Evolutionary conservation across 129 eudicot genomes (phyloP).

Genomic region (Sambucus nigra): DNA sequence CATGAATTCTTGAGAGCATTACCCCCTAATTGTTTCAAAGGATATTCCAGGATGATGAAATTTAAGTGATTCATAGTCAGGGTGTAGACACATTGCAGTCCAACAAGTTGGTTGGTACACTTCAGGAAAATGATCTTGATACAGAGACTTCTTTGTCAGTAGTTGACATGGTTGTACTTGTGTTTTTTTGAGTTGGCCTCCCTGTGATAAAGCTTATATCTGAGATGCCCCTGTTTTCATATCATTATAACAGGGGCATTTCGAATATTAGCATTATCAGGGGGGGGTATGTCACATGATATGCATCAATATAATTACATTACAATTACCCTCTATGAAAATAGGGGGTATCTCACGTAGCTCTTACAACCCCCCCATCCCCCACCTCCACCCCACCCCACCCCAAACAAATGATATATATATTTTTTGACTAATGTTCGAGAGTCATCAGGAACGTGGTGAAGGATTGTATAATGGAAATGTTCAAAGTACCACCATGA

Average conservation of each 20-base stretch:
- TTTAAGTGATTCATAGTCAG: conserved; percentile 12
- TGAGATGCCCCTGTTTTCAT: too few relatives aligned
- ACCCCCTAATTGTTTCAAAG: conserved; percentile 12
- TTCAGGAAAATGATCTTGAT: conserved; percentile 24
- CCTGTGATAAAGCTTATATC: conserved; percentile 6
- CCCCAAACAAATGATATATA: conserved; percentile 16
- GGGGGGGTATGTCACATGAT: too few relatives aligned
- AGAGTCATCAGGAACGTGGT: conserved; percentile 50
- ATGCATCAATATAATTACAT: too few relatives aligned
- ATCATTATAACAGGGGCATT: too few relatives aligned
- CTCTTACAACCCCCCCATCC: too few relatives aligned
- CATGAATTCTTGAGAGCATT: background rate
- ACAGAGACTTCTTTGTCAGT: conserved; percentile 27
- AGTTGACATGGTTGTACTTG: conserved; percentile 50
- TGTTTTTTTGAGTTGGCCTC: conserved; percentile 20
- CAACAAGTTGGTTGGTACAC: conserved; percentile 14
- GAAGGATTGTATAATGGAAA: conserved; percentile 31
- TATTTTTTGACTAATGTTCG: conserved; percentile 32
- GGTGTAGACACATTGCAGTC: conserved; percentile 15
- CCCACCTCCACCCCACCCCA: too few relatives aligned
- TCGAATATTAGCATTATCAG: too few relatives aligned
- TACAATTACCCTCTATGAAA: too few relatives aligned
- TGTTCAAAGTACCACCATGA: conserved; percentile 38
- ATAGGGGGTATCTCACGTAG: too few relatives aligned
- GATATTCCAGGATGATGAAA: conserved; percentile 41